A percentile compares a stretch with the other conserved stretches of the same genome.
Evolutionary conservation across 352 stramenopile species (phyloP).

Genomic region (Thalassiosira mediterranea): DNA sequence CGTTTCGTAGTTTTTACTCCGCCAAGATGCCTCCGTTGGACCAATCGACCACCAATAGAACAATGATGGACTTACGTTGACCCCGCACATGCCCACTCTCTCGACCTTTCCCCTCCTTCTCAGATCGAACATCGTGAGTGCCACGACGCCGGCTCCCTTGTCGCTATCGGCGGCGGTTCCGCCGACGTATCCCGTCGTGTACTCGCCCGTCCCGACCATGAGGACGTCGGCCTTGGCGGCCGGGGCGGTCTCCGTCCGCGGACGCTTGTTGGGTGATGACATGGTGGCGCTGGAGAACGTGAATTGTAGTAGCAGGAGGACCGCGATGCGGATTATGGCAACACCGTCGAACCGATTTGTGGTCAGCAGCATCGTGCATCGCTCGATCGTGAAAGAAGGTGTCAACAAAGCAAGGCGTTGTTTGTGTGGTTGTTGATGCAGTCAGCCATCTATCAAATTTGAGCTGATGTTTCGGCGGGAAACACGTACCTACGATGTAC

Average conservation of each 20-base stretch:
- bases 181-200: slow-evolving; percentile 90
- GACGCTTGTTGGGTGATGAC: slow-evolving; percentile 8
- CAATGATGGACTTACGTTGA: slow-evolving; percentile 74
- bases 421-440: too few relatives aligned
- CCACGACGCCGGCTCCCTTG: slow-evolving; percentile 88
- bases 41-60: too few relatives aligned
- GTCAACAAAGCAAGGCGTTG: too few relatives aligned
- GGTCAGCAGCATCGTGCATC: too few relatives aligned
- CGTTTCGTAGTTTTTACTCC: background rate
- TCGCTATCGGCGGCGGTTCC: slow-evolving; percentile 85
- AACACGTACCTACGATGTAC: too few relatives aligned
- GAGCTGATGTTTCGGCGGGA: too few relatives aligned
- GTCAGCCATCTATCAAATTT: too few relatives aligned
- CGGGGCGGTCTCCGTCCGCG: background rate
- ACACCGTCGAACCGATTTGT: too few relatives aligned
- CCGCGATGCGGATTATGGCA: too few relatives aligned
- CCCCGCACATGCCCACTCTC: slow-evolving; percentile 87
- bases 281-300: too few relatives aligned
- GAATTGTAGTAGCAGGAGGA: too few relatives aligned
- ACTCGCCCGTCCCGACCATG: slow-evolving; percentile 91
- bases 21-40: background rate
- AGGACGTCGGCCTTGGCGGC: slow-evolving; percentile 85
- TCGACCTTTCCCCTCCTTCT: slow-evolving; percentile 83
- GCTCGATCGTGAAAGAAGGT: too few relatives aligned
- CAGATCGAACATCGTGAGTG: slow-evolving; percentile 90